A percentile compares a stretch with the other conserved stretches of the same genome.
phyloP scores from a whole-genome alignment of 2,329 filamentous ascomycete species.

The Dothistroma septosporum region DNA sequence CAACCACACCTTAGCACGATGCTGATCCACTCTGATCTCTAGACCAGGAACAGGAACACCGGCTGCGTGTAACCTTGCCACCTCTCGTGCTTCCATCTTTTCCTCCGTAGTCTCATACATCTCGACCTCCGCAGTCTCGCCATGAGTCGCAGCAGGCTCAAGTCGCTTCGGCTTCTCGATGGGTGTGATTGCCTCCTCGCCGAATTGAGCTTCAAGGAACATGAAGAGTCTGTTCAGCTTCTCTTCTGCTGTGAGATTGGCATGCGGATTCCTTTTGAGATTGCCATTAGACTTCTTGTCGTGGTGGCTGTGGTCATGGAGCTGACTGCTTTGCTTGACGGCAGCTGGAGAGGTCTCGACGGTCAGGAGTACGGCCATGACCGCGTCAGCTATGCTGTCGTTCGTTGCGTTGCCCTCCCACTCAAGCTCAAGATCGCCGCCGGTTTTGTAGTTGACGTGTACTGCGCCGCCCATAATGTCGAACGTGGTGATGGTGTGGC shows the following conservation, averaged over 20 bases:
- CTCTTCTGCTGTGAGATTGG: constrained; percentile 66
- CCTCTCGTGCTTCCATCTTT: constrained; percentile 60
- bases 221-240: constrained; percentile 82
- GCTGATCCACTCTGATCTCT: constrained; percentile 80
- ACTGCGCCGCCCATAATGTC: constrained; percentile 85
- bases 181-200: constrained; percentile 72
- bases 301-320: constrained; percentile 44
- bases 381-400: constrained; percentile 94
- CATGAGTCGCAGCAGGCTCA: neutral
- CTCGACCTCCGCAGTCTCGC: constrained; percentile 27
- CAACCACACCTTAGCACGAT: constrained; percentile 83
- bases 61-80: constrained; percentile 72
- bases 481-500: constrained; percentile 45
- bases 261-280: constrained; percentile 63
- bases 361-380: constrained; percentile 86
- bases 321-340: constrained; percentile 68
- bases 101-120: constrained; percentile 46
- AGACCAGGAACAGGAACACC: constrained; percentile 90
- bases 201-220: constrained; percentile 97
- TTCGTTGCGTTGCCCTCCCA: constrained; percentile 99
- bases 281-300: constrained; percentile 8
- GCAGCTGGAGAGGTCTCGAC: constrained; percentile 93
- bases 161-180: constrained; percentile 63
- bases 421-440: constrained; percentile 81
- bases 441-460: constrained; percentile 56